Base-by-base conservation (phyloP, 2,329 filamentous ascomycete species). In the Diaporthe ampelina region DNA sequence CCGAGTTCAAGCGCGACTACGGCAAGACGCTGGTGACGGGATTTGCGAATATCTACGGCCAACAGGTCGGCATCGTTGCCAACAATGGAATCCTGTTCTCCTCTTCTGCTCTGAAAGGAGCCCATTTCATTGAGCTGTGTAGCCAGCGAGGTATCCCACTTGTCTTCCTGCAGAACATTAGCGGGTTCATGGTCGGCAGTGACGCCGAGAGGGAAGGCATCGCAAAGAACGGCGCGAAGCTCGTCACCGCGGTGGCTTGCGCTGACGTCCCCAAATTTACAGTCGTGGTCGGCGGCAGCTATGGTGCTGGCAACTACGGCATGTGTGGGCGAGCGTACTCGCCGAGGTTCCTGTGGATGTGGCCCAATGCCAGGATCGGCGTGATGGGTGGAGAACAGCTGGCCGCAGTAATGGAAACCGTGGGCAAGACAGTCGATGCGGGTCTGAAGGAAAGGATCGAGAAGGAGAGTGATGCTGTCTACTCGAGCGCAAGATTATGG, bases 341-440 rank as follows among this genome's bases (percentile, higher is more conserved):
- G n/a, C 96, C 96, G 0, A 88, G 95, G 17, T 95, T 98, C 83
- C 84, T 98, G 75, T 98, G 95, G 92, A 97, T 96, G 88, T 99
- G 97, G 97, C 97, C 97, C 54, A 98, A 97, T 79, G 95, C 97
- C n/a, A 94, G 94, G 81, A 95, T 98, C 69, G 94, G 94, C 43
- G 95, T 99, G 79, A 99, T 99, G 97, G 97, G 97, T 26, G 90
- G 94, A 54, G 96, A 98, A 84, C 96, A 98, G 86, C 88, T 99
- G 48, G 93, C 93, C 10, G 91, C 93, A 5, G 97, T 99, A 76
- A 98, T 99, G 97, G 94, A 95, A 84, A 94, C 95, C 2, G 96
- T 99, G 0, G 95, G 96, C 11, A 94, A 94, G 84, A 91, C 91
- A 75, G 92, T 91, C 1, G 95, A 98, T 81, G 93, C 94, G 0